These are phyloP conservation scores for Candida incommunis DNA, from an alignment of 805 yeast species.

Conservation along the genomic window DNA sequence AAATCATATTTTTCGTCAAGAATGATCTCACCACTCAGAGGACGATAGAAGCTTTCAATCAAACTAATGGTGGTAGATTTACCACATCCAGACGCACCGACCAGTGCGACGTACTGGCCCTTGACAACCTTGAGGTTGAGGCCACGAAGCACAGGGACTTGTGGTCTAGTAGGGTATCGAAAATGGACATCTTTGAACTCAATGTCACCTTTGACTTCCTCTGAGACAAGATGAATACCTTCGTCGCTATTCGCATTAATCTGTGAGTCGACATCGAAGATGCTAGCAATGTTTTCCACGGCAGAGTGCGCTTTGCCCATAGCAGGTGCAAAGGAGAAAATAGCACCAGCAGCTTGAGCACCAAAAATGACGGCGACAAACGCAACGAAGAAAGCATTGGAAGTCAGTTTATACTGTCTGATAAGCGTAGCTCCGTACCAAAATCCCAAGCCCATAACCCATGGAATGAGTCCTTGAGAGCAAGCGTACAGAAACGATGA, in stretches of 20 bases:
- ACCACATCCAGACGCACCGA: slow-evolving; percentile 55
- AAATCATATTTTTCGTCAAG: slow-evolving; percentile 31
- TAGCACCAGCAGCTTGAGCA: slow-evolving; percentile 4
- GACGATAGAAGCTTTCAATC: slow-evolving; percentile 21
- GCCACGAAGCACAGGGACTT: slow-evolving; percentile 34
- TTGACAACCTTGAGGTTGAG: slow-evolving; percentile 35
- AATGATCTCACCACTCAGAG: slow-evolving; percentile 27
- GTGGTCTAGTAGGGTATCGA: slow-evolving; percentile 48
- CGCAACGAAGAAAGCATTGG: slow-evolving; percentile 14
- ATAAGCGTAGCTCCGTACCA: slow-evolving; percentile 18
- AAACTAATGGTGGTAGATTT: slow-evolving; percentile 44
- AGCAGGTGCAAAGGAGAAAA: slow-evolving; percentile 28
- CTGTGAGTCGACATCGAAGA: slow-evolving; percentile 21
- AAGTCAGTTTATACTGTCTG: slow-evolving; percentile 8
- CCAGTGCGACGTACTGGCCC: slow-evolving; percentile 45
- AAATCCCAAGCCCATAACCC: slow-evolving; percentile 14
- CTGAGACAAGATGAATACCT: slow-evolving; percentile 19
- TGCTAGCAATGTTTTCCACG: slow-evolving; percentile 19
- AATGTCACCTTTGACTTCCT: slow-evolving; percentile 33
- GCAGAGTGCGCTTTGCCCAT: slow-evolving; percentile 28
- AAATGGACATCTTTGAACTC: slow-evolving; percentile 44
- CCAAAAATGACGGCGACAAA: slow-evolving; percentile 11
- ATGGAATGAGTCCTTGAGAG: slow-evolving; percentile 14
- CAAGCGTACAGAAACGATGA: slow-evolving; percentile 15
- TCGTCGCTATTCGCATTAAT: slow-evolving; percentile 19